These are phyloP conservation scores for Dactylellina sp. DNA, from an alignment of 2,329 filamentous ascomycete genomes.

Conservation along the genomic window DNA sequence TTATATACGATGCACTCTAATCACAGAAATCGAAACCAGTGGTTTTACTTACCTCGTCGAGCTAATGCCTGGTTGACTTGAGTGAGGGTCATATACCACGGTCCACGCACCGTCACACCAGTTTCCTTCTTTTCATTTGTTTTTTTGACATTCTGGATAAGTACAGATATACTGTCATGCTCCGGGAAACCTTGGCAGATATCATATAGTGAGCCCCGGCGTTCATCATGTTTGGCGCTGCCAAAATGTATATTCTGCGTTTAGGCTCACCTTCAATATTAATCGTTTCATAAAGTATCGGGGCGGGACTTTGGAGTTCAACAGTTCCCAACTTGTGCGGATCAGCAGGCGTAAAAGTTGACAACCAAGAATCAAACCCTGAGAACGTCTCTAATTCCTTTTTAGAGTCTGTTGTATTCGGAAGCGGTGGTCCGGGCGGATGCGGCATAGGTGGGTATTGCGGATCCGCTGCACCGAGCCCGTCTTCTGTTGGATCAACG, in stretches of 20 bases:
- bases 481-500: constrained; percentile 6
- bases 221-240: too few species aligned
- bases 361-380: constrained; percentile 8
- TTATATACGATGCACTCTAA: too few species aligned
- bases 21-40: background rate
- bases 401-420: background rate
- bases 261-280: constrained; percentile 11
- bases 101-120: background rate
- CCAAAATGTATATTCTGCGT: background rate
- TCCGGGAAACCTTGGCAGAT: constrained; percentile 6
- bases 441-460: background rate
- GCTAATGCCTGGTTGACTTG: constrained; percentile 18
- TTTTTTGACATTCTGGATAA: background rate
- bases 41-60: background rate
- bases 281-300: background rate
- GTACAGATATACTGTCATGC: constrained; percentile 2
- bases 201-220: too few species aligned
- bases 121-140: background rate
- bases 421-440: background rate
- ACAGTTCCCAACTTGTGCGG: constrained; percentile 1
- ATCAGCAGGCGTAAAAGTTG: constrained; percentile 1
- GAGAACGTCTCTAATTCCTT: constrained; percentile 1
- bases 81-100: constrained; percentile 10
- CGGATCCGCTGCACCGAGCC: too few species aligned
- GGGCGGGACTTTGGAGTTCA: constrained; percentile 6